A percentile compares a stretch with the other conserved stretches of the same genome.
These are phyloP conservation scores for Berkeleyomyces rouxiae DNA, from an alignment of 2,329 filamentous ascomycete species.

Conservation along the genomic window DNA sequence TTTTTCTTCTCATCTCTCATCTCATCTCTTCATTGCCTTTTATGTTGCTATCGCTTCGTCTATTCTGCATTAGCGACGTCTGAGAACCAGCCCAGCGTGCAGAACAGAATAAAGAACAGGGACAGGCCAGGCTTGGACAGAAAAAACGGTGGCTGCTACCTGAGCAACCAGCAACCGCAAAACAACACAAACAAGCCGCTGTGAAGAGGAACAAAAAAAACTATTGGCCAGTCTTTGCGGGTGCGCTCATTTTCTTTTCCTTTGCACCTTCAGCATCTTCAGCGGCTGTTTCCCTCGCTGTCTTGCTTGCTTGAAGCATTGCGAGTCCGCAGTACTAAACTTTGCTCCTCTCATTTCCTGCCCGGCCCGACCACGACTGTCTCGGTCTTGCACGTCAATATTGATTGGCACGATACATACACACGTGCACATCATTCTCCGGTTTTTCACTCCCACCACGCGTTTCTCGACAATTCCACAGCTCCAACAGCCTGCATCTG, in stretches of 20 bases:
- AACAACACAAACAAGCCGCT: not conserved
- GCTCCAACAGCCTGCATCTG: not conserved
- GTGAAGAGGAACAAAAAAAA: not conserved
- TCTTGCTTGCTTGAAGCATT: slow-evolving; percentile 1
- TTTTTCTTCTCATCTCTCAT: not conserved
- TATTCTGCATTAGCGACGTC: not conserved
- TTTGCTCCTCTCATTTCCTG: not conserved
- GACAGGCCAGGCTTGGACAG: not conserved
- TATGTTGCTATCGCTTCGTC: not conserved
- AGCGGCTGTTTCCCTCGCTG: not conserved
- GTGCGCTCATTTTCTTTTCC: not conserved
- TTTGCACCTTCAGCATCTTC: not conserved
- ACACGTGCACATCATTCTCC: not conserved
- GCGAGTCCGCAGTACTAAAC: not conserved
- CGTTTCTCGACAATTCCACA: not conserved
- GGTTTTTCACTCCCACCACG: not conserved
- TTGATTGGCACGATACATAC: not conserved
- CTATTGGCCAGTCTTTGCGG: not conserved
- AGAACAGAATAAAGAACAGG: not conserved
- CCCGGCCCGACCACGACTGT: too few relatives aligned
- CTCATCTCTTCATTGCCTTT: slow-evolving; percentile 1
- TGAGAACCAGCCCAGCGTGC: not conserved
- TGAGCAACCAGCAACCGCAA: not conserved
- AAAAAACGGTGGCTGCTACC: not conserved
- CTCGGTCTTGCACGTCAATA: not conserved